Conservation (phyloP, 352 stramenopile genomes). For the Elongisporangium prolatum region DNA sequence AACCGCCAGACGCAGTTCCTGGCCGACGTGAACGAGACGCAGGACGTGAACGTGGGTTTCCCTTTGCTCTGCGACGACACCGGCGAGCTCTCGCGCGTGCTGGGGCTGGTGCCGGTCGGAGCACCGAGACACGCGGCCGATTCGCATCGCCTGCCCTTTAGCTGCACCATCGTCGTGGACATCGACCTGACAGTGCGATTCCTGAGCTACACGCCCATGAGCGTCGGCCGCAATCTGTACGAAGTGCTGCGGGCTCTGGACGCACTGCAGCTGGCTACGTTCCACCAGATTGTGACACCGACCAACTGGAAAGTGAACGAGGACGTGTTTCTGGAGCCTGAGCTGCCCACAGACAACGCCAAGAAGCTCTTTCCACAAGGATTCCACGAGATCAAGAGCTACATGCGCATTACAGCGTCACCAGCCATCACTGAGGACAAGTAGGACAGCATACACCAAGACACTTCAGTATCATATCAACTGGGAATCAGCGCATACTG, state of each 20-base stretch:
- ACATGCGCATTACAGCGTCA: constrained; percentile 69
- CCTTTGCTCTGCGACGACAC: constrained; percentile 63
- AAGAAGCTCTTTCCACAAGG: constrained; percentile 78
- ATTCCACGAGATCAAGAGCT: constrained; percentile 81
- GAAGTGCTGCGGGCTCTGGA: constrained; percentile 70
- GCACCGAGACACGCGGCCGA: constrained; percentile 49
- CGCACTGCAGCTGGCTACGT: constrained; percentile 64
- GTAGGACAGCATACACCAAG: constrained; percentile 9
- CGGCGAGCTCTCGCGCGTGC: constrained; percentile 50
- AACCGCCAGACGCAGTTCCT: constrained; percentile 50
- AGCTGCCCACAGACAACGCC: constrained; percentile 51
- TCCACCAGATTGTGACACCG: constrained; percentile 73
- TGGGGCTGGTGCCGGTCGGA: constrained; percentile 40
- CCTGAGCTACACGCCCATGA: constrained; percentile 58
- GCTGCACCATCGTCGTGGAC: constrained; percentile 63
- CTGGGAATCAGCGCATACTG: too few relatives aligned
- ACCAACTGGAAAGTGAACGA: constrained; percentile 87
- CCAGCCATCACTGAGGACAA: constrained; percentile 56
- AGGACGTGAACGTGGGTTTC: constrained; percentile 74
- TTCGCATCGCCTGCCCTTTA: constrained; percentile 52
- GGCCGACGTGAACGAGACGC: constrained; percentile 73
- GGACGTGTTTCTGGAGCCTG: constrained; percentile 80
- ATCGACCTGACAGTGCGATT: constrained; percentile 68
- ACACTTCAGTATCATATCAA: constrained; percentile 6
- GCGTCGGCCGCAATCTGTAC: constrained; percentile 77